Base-by-base conservation (phyloP, 163 green algal species). In the Scenedesmus sp. region DNA sequence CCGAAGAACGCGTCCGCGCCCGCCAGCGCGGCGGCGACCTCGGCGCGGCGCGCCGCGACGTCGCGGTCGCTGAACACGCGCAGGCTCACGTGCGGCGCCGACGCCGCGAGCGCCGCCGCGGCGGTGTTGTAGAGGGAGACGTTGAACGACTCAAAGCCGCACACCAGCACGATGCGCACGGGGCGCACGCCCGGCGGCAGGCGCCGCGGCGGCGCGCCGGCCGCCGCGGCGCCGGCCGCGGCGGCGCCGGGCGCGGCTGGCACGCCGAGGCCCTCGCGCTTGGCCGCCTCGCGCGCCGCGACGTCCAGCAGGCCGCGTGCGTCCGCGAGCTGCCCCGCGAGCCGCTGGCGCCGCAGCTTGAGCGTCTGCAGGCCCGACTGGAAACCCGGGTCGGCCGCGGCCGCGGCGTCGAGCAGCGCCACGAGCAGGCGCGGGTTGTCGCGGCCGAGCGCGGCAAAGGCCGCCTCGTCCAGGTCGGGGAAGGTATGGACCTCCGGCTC, bases 111-210 rank as follows among this genome's bases (percentile, higher is more conserved):
- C 51, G 62, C 34, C 54, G 63, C 54, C 15, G 87, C 89, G 26
- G 89, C 93, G 58, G 93, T 79, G 26, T 89, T 89, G 88, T 99
- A 99, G 36, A 99, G 88, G 1, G 88, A 86, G 26, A 96, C 87
- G 74, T 99, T 99, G 87, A 99, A 99, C 17, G 84, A 92, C 85
- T 99, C 96, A 73, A 99, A 99, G 4, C 96, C 96, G 22, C 90
- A 94, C 20, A 99, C 86, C 34, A 99, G 84, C 42, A 98, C 95
- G 45, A 99, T 95, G 22, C 75, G 64, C 60, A 71, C 73, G 2
- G 45, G 47, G 4, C 73, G 71, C 39, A 58, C 42, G 14, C 47
- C 15, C 9, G 50, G 18, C 39, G 39, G 39, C 39, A 47, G 39
- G n/a, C n/a, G n/a, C n/a, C n/a, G n/a, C 39, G 18, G 50, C 50